phyloP scores from a whole-genome alignment of 139 green algal species.

The Chloropicon primus region DNA sequence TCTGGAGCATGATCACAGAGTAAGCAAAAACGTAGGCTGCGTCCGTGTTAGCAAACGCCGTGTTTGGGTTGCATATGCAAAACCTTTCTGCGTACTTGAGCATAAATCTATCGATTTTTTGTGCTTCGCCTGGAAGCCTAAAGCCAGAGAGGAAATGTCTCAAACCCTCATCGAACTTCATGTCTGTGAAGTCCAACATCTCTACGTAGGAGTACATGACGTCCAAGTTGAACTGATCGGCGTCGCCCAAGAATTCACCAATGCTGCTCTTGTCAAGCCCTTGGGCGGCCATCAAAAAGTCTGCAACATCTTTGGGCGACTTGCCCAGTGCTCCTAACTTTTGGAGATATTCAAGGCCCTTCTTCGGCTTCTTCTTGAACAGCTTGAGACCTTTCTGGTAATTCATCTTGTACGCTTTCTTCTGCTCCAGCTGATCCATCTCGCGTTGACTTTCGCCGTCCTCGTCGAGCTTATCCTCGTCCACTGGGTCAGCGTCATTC shows the following conservation, averaged over 20 bases:
- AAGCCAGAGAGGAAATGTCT: slow-evolving; percentile 36
- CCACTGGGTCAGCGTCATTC: neutral
- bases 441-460: slow-evolving; percentile 14
- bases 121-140: slow-evolving; percentile 85
- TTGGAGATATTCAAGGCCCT: slow-evolving; percentile 72
- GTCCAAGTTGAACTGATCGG: slow-evolving; percentile 50
- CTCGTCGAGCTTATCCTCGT: neutral
- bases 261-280: slow-evolving; percentile 87
- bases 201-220: slow-evolving; percentile 98
- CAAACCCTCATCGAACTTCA: slow-evolving; percentile 88
- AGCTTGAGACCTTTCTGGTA: slow-evolving; percentile 66
- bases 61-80: slow-evolving; percentile 71
- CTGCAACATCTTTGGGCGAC: slow-evolving; percentile 46
- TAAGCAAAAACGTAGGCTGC: slow-evolving; percentile 97
- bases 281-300: slow-evolving; percentile 39
- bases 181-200: slow-evolving; percentile 64
- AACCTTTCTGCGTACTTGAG: slow-evolving; percentile 98
- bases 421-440: slow-evolving; percentile 38
- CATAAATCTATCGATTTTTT: slow-evolving; percentile 99
- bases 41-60: slow-evolving; percentile 78
- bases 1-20: slow-evolving; percentile 99
- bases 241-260: slow-evolving; percentile 91
- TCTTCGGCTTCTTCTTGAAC: slow-evolving; percentile 97
- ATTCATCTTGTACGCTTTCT: slow-evolving; percentile 55
- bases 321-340: slow-evolving; percentile 62